A percentile compares a stretch with the other conserved stretches of the same genome.
phyloP scores from a whole-genome alignment of 495 filamentous ascomycete genomes.

The Aspergillus cavernicola region DNA sequence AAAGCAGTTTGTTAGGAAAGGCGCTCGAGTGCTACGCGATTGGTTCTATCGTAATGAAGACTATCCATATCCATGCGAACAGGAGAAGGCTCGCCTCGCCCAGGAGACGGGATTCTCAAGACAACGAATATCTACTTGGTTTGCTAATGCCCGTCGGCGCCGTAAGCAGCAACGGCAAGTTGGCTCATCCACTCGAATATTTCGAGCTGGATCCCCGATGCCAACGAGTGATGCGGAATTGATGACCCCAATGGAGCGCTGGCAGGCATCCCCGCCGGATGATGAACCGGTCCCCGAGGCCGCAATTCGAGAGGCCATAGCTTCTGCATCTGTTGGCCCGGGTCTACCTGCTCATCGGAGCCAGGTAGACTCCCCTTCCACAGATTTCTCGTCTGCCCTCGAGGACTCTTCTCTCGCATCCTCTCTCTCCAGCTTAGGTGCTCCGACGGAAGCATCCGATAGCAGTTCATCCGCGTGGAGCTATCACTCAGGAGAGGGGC shows the following conservation, averaged over 20 bases:
- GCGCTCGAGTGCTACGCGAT: constrained; percentile 39
- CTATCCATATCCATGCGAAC: constrained; percentile 40
- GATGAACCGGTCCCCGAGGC: constrained; percentile 47
- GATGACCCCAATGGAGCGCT: constrained; percentile 70
- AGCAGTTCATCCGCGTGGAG: constrained; percentile 41
- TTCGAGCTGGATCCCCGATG: constrained; percentile 35
- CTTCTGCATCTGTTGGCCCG: constrained; percentile 26
- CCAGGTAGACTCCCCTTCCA: not conserved
- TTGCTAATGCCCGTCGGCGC: constrained; percentile 41
- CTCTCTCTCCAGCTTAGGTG: constrained; percentile 25
- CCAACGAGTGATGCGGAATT: constrained; percentile 46
- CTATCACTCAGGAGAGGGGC: constrained; percentile 42
- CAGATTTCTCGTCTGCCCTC: constrained; percentile 1
- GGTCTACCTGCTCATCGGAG: not conserved
- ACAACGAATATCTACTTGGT: constrained; percentile 39
- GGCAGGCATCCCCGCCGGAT: constrained; percentile 77
- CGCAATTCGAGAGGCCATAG: constrained; percentile 33
- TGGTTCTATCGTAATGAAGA: constrained; percentile 43
- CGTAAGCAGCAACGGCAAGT: constrained; percentile 51
- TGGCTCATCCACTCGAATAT: constrained; percentile 33
- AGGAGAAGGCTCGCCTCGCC: constrained; percentile 29
- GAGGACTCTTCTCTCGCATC: constrained; percentile 6
- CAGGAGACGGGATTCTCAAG: constrained; percentile 35
- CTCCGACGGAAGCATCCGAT: constrained; percentile 30
- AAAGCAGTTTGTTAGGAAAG: constrained; percentile 58